Conservation (phyloP, 106 monocot genomes). For the Dendrobium chrysotoxum region DNA sequence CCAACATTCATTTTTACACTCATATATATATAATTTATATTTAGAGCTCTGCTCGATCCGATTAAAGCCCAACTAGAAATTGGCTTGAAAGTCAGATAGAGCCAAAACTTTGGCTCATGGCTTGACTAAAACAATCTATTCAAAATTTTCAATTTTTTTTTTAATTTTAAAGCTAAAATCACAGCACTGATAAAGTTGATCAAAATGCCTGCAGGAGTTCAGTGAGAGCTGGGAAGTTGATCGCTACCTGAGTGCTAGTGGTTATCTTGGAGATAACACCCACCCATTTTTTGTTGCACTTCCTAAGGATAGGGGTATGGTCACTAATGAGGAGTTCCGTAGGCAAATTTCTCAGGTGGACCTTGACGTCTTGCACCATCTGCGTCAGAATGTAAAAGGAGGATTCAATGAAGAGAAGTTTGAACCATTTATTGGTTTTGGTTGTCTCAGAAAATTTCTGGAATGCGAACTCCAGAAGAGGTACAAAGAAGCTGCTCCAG, state of each 20-base stretch:
- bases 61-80: no score
- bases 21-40: no score
- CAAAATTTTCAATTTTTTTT: no score
- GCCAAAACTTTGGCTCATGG: no score
- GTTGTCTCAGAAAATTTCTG: constrained; percentile 59
- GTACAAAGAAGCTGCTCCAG: constrained; percentile 95
- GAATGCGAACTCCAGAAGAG: constrained; percentile 91
- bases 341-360: constrained; percentile 94
- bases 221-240: constrained; percentile 96
- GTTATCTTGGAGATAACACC: constrained; percentile 89
- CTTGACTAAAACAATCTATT: no score
- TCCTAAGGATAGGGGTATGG: constrained; percentile 80
- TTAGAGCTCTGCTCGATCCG: no score
- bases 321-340: constrained; percentile 92
- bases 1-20: no score
- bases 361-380: constrained; percentile 56
- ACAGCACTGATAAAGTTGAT: not conserved
- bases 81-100: no score
- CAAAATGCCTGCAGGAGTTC: constrained; percentile 60
- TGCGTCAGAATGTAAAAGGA: constrained; percentile 77
- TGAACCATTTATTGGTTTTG: constrained; percentile 72
- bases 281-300: constrained; percentile 94
- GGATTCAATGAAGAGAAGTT: constrained; percentile 96
- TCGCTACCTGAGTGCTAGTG: constrained; percentile 82
- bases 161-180: no score